Percentiles rank a stretch among this genome's conserved stretches.
These are phyloP conservation scores for Phaseolus lunatus DNA, from an alignment of 306 rosid species.

Conservation along the genomic window DNA sequence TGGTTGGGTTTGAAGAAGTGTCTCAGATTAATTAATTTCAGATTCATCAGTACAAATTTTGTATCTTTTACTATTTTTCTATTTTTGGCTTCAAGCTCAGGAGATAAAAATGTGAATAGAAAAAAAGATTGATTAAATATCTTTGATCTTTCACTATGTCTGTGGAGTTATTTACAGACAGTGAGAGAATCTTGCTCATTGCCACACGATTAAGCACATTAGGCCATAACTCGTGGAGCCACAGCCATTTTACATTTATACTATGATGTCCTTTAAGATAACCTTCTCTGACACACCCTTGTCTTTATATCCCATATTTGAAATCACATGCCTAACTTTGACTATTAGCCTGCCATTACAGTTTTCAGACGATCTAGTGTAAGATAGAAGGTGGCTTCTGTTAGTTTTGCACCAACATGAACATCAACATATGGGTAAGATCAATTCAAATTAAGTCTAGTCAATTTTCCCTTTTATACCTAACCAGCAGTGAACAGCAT, in stretches of 20 bases:
- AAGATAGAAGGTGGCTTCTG: conserved; percentile 30
- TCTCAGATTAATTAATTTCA: conserved; percentile 28
- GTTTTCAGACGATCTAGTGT: conserved; percentile 41
- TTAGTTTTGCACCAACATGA: conserved; percentile 3
- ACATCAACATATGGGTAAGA: conserved; percentile 2
- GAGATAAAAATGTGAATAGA: neutral
- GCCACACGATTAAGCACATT: conserved; percentile 40
- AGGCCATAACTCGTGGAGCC: conserved; percentile 44
- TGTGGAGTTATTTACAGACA: conserved; percentile 16
- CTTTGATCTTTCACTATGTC: conserved; percentile 9
- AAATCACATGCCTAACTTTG: conserved; percentile 58
- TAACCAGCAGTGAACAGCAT: conserved; percentile 27
- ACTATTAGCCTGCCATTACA: conserved; percentile 51
- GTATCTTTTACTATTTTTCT: conserved; percentile 17
- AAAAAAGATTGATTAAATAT: neutral
- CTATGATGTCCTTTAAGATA: conserved; percentile 44
- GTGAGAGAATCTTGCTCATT: conserved; percentile 31
- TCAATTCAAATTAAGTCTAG: conserved; percentile 11
- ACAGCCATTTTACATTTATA: conserved; percentile 36
- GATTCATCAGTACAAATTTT: conserved; percentile 36
- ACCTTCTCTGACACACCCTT: conserved; percentile 50
- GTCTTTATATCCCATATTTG: conserved; percentile 50
- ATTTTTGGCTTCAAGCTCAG: conserved; percentile 40
- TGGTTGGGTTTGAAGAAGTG: conserved; percentile 51
- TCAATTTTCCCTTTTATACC: conserved; percentile 18